A percentile compares a stretch with the other conserved stretches of the same genome.
These are phyloP conservation scores for Debaryomyces udenii DNA, from an alignment of 1,139 yeast species.

Conservation along the genomic window DNA sequence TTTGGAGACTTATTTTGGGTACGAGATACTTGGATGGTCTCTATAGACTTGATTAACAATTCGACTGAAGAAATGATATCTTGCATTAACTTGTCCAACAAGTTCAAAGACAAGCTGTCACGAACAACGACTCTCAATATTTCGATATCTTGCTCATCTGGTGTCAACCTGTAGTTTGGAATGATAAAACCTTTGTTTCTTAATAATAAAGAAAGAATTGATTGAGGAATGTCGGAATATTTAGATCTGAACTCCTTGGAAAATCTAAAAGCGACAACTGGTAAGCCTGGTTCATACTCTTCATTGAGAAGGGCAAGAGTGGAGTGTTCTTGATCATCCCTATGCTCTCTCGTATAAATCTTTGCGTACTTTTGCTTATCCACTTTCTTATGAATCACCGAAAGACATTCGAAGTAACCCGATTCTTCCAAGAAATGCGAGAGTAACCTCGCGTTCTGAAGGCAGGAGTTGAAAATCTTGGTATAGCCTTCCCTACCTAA, in stretches of 20 bases:
- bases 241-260: conserved; percentile 56
- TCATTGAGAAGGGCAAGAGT: conserved; percentile 29
- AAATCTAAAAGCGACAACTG: conserved; percentile 85
- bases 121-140: conserved; percentile 86
- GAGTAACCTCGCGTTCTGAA: conserved; percentile 70
- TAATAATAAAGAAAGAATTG: conserved; percentile 68
- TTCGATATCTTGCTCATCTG: conserved; percentile 55
- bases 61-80: conserved; percentile 64
- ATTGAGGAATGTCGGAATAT: conserved; percentile 87
- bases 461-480: conserved; percentile 60
- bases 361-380: conserved; percentile 20
- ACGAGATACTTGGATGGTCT: conserved; percentile 24
- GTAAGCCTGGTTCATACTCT: conserved; percentile 72
- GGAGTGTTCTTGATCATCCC: conserved; percentile 18
- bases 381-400: conserved; percentile 69
- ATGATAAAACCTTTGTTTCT: conserved; percentile 85
- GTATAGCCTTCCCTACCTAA: conserved; percentile 74
- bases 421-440: conserved; percentile 67
- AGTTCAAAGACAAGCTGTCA: conserved; percentile 67
- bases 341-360: conserved; percentile 28
- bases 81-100: conserved; percentile 70
- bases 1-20: conserved; percentile 17
- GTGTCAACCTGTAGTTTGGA: conserved; percentile 88
- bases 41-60: conserved; percentile 48
- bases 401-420: conserved; percentile 70